These are phyloP conservation scores for Tetraselmis striata DNA, from an alignment of 139 green algal species.

Conservation along the genomic window DNA sequence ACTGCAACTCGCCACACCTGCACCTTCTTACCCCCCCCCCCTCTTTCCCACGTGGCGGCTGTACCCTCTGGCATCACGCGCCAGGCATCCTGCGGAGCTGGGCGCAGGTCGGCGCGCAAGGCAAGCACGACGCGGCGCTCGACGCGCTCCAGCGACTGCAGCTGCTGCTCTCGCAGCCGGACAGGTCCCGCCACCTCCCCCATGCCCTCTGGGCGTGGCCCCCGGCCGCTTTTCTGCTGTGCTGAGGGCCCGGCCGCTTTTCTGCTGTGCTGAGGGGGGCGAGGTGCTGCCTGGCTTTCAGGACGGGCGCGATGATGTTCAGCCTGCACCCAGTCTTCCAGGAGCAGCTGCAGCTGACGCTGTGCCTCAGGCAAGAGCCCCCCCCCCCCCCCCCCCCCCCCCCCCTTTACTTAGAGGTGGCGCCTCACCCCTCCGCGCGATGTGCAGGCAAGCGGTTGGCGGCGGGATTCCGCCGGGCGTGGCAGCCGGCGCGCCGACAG, in stretches of 20 bases:
- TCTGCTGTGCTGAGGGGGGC: too few species aligned
- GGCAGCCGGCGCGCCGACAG: slow-evolving; percentile 13
- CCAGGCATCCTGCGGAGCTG: too few species aligned
- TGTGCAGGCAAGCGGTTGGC: slow-evolving; percentile 3
- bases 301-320: not conserved
- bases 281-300: not conserved
- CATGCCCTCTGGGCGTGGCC: too few species aligned
- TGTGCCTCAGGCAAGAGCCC: slow-evolving; percentile 22
- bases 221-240: too few species aligned
- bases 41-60: too few species aligned
- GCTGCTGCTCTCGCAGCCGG: too few species aligned
- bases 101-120: not conserved
- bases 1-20: too few species aligned
- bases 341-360: slow-evolving; percentile 28
- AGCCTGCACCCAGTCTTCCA: slow-evolving; percentile 34
- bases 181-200: too few species aligned
- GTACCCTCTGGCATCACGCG: too few species aligned
- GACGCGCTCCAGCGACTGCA: slow-evolving; percentile 20
- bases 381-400: too few species aligned
- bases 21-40: too few species aligned
- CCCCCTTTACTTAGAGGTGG: not conserved
- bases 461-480: slow-evolving; percentile 19
- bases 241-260: too few species aligned
- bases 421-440: not conserved
- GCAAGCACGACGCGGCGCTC: slow-evolving; percentile 33